Percentiles rank a stretch among this genome's conserved stretches.
phyloP scores from a whole-genome alignment of 2,329 filamentous ascomycete species.

The Chaetomiaceae sp. region DNA sequence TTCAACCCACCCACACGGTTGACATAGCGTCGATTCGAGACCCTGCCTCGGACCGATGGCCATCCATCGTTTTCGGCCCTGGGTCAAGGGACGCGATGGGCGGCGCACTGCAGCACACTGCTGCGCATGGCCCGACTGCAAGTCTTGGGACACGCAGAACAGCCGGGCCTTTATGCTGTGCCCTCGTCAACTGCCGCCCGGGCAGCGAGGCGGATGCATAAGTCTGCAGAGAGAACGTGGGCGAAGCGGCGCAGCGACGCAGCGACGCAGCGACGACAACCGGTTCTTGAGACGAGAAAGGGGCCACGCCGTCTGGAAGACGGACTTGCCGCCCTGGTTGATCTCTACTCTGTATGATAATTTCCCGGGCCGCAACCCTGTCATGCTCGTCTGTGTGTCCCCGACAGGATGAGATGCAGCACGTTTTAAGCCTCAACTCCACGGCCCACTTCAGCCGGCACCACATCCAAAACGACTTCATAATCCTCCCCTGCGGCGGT shows the following conservation, averaged over 20 bases:
- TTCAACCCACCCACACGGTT: too few relatives aligned
- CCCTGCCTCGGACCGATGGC: background rate
- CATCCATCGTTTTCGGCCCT: background rate
- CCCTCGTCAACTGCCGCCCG: conserved; percentile 18
- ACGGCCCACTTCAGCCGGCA: background rate
- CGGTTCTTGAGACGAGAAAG: too few relatives aligned
- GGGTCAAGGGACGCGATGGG: background rate
- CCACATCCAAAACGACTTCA: too few relatives aligned
- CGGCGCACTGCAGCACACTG: background rate
- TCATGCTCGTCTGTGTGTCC: background rate
- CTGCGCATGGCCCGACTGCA: conserved; percentile 2
- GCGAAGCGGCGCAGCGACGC: conserved; percentile 12
- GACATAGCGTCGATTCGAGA: background rate
- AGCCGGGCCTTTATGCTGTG: conserved; percentile 13
- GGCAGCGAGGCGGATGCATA: background rate
- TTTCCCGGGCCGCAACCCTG: conserved; percentile 1
- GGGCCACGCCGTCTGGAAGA: too few relatives aligned
- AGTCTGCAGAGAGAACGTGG: conserved; percentile 16
- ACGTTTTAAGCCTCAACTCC: conserved; percentile 15
- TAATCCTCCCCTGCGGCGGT: background rate
- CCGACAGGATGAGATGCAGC: conserved; percentile 4
- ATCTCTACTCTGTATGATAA: background rate
- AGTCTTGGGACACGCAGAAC: background rate
- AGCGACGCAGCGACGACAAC: too few relatives aligned
- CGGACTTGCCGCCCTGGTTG: too few relatives aligned